Evolutionary conservation across 2,329 filamentous ascomycete species (phyloP), one percentile per base, ranked within the genome.

Genomic region (Truncatella angustata): DNA sequence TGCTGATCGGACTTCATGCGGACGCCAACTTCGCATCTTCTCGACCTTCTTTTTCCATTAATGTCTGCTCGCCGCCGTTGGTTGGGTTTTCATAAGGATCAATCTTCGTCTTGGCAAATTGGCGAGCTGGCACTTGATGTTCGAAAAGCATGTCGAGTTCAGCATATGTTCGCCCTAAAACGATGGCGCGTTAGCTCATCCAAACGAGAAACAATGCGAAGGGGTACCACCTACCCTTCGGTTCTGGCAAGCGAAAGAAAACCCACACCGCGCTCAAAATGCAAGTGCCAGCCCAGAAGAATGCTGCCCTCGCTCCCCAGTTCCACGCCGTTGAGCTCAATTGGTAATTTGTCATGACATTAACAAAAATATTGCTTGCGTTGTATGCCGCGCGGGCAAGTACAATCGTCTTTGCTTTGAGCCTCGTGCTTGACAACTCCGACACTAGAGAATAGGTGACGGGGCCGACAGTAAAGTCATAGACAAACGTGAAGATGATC

Each of bases 371-470:
- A 55, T 76, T 76, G 60, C 70, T 71, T 10, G 78, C 67, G 46
- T 81, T 75, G 64, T 77, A 77, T 14, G 64, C 63, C 34, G 69
- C 70, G 11, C 79, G 70, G 1, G 78, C 75, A 45, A 83, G 66
- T 3, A 80, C 77, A 11, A 82, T 76, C 1, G 79, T 80, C 67
- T 82, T 81, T 26, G 74, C 71, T 54, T 78, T 76, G 34, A 83
- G 73, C 7, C 80, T 72, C 1, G 76, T 77, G 0, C 79, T 80
- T 0, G 78, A 79, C 4, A 78, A 71, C 57, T 83, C 80, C 0
- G 79, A 73, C 10, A 81, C 60, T 24, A 82, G 66, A 1, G 73
- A 72, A 62, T 81, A 83, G 4, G 75, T 75, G 6, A 81, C 73
- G 0, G 80, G 79, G 0, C 80, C 81, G 11, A 82, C 72, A 1